A percentile compares a stretch with the other conserved stretches of the same genome.
These are phyloP conservation scores for Chlamydomonas incerta DNA, from an alignment of 139 green algal species.

Conservation along the genomic window DNA sequence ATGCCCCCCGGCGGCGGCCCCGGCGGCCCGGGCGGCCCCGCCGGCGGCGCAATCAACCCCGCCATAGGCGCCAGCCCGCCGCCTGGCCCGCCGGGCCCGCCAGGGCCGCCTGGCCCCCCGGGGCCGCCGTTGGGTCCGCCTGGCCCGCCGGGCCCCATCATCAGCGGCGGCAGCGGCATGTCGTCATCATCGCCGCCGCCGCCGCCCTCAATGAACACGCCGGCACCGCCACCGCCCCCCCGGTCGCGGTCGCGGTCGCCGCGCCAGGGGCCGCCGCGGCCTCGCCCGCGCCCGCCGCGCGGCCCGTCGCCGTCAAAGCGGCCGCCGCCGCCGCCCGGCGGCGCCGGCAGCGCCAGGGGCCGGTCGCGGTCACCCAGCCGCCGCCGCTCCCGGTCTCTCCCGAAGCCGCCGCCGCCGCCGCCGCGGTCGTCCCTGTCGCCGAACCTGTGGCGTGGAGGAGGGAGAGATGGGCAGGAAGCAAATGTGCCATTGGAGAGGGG, in stretches of 20 bases:
- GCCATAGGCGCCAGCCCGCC: constrained; percentile 22
- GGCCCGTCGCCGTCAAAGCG: neutral
- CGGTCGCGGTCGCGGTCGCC: too few species aligned
- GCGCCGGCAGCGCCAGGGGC: constrained; percentile 15
- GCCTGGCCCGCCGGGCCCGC: neutral
- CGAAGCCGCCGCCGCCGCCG: neutral
- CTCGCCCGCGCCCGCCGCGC: neutral
- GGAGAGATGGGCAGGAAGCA: too few species aligned
- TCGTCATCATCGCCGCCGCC: neutral
- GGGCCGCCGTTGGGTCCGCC: too few species aligned
- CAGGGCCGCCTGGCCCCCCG: neutral
- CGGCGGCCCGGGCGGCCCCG: too few species aligned
- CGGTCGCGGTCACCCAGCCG: neutral
- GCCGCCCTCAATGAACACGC: too few species aligned
- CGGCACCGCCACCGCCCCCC: too few species aligned
- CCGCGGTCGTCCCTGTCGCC: neutral
- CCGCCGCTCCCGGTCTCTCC: neutral
- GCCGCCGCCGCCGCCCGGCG: neutral
- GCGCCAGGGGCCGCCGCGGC: too few species aligned
- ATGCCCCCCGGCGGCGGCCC: too few species aligned
- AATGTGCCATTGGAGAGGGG: too few species aligned
- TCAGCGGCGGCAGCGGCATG: neutral
- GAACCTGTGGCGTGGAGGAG: too few species aligned
- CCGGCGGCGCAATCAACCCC: constrained; percentile 7
- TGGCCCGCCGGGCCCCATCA: neutral